phyloP scores from a whole-genome alignment of 2,329 filamentous ascomycete genomes.

The Claviceps africana region DNA sequence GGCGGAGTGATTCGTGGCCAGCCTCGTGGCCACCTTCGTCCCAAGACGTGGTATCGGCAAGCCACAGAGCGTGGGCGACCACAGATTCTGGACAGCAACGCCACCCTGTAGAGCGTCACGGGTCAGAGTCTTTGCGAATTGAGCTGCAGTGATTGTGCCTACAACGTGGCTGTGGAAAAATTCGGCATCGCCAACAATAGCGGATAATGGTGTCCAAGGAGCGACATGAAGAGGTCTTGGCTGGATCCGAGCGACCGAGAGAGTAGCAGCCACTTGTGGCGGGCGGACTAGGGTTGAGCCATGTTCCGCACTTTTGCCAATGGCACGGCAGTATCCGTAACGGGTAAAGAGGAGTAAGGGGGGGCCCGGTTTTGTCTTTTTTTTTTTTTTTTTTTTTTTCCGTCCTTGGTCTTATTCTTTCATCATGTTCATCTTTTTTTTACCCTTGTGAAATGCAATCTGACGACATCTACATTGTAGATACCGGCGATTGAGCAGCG shows the following conservation, averaged over 20 bases:
- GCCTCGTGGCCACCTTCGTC: neutral
- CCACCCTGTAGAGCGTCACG: neutral
- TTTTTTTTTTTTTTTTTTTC: too few relatives aligned
- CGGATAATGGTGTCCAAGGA: neutral
- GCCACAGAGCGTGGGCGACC: neutral
- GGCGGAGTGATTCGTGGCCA: neutral
- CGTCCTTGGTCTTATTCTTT: neutral
- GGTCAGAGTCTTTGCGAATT: too few relatives aligned
- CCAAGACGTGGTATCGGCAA: neutral
- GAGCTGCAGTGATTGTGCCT: neutral
- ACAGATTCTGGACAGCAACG: neutral
- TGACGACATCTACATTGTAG: neutral
- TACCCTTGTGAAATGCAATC: neutral
- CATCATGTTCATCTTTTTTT: neutral
- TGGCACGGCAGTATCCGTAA: conserved; percentile 20
- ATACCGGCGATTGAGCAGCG: conserved; percentile 8
- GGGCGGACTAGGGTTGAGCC: conserved; percentile 14
- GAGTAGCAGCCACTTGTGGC: conserved; percentile 6
- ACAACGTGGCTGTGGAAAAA: neutral
- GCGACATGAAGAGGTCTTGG: too few relatives aligned
- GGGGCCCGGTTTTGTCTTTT: neutral
- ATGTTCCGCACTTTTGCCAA: conserved; percentile 19
- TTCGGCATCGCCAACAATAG: neutral
- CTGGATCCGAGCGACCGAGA: neutral
- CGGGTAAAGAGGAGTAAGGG: conserved; percentile 7